Conservation (phyloP, 2,329 filamentous ascomycete genomes). For the Hypoxylon sp. region DNA sequence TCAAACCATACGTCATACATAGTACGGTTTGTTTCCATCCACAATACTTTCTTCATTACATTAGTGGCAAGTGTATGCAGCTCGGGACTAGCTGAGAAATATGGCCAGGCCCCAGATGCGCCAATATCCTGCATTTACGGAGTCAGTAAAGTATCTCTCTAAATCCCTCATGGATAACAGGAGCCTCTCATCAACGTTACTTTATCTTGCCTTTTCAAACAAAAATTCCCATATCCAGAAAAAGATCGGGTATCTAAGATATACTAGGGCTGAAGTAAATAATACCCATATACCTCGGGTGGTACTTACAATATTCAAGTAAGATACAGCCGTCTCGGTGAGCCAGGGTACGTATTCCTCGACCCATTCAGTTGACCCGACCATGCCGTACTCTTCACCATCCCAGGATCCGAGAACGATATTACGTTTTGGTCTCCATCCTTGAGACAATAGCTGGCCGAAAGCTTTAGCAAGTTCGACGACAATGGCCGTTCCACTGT, state of each 20-base stretch:
- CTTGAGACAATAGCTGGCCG: slow-evolving; percentile 76
- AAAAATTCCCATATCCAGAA: not conserved
- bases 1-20: slow-evolving; percentile 61
- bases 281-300: not conserved
- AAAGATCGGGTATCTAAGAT: not conserved
- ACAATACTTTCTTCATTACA: slow-evolving; percentile 71
- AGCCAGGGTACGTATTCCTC: slow-evolving; percentile 87
- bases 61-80: slow-evolving; percentile 76
- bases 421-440: slow-evolving; percentile 85
- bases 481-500: slow-evolving; percentile 82
- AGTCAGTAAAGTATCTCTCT: not conserved
- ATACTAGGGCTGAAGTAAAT: not conserved
- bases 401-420: slow-evolving; percentile 83
- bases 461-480: slow-evolving; percentile 83
- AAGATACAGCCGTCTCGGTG: slow-evolving; percentile 77
- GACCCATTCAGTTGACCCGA: slow-evolving; percentile 89
- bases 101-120: slow-evolving; percentile 69
- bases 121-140: slow-evolving; percentile 72
- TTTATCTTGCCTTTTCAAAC: not conserved
- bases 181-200: not conserved
- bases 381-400: slow-evolving; percentile 82
- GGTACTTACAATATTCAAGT: slow-evolving; percentile 75
- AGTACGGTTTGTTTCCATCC: slow-evolving; percentile 64
- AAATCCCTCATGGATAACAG: not conserved
- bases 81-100: slow-evolving; percentile 73